Percentiles rank a stretch among this genome's conserved stretches.
These are phyloP conservation scores for Calendula officinalis DNA, from an alignment of 129 eudicot genomes.

Conservation along the genomic window DNA sequence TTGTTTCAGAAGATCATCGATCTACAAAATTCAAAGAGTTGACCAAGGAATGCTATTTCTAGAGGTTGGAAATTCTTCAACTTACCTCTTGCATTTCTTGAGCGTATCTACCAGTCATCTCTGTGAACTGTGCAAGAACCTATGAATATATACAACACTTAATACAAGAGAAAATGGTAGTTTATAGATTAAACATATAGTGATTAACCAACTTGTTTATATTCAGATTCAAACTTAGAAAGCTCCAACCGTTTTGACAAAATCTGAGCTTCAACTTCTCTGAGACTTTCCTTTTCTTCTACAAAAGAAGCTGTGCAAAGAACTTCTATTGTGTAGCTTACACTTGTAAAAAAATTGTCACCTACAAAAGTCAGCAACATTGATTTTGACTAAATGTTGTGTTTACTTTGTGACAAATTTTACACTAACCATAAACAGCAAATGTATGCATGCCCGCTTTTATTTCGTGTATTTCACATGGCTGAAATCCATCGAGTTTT, in stretches of 20 bases:
- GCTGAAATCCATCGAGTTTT: slow-evolving; percentile 93
- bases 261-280: slow-evolving; percentile 83
- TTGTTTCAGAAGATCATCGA: slow-evolving; percentile 82
- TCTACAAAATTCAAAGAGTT: slow-evolving; percentile 44
- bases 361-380: slow-evolving; percentile 42
- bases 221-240: slow-evolving; percentile 88
- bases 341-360: slow-evolving; percentile 93
- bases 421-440: slow-evolving; percentile 80
- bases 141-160: slow-evolving; percentile 23
- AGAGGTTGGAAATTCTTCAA: background rate
- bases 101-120: slow-evolving; percentile 91
- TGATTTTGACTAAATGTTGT: no score
- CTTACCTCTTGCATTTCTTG: slow-evolving; percentile 96
- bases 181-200: slow-evolving; percentile 2
- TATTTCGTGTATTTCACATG: slow-evolving; percentile 83
- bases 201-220: slow-evolving; percentile 66
- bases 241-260: slow-evolving; percentile 87
- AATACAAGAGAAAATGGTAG: background rate
- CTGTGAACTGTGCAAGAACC: slow-evolving; percentile 96
- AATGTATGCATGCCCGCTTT: slow-evolving; percentile 86
- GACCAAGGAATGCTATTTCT: background rate
- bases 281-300: slow-evolving; percentile 73
- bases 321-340: slow-evolving; percentile 85
- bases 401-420: background rate
- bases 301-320: slow-evolving; percentile 58